These are phyloP conservation scores for Carex kokanica DNA, from an alignment of 176 grass and related monocot genomes.

Conservation along the genomic window DNA sequence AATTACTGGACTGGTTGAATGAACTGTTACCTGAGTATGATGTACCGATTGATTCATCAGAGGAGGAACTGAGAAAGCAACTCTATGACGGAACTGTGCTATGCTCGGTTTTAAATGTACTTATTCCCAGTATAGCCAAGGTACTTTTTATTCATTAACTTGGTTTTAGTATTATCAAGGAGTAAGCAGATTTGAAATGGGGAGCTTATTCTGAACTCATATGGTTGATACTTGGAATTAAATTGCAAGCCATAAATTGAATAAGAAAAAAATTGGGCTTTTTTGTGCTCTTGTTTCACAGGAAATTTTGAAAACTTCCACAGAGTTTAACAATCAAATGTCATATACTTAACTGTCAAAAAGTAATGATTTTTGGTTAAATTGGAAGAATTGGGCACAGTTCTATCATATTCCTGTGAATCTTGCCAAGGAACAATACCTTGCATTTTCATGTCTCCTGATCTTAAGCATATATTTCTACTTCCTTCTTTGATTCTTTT, in stretches of 20 bases:
- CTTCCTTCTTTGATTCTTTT: not conserved
- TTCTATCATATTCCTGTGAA: no score
- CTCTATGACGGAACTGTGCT: constrained; percentile 62
- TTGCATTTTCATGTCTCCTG: no score
- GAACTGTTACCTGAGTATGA: constrained; percentile 56
- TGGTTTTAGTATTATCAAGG: not conserved
- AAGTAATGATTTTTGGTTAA: not conserved
- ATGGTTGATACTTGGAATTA: not conserved
- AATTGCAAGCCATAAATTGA: not conserved
- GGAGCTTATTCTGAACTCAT: not conserved
- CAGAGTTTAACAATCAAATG: not conserved
- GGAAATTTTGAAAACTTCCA: not conserved
- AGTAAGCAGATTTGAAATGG: not conserved
- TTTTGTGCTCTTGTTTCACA: not conserved
- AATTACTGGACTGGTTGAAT: constrained; percentile 81
- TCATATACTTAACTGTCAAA: not conserved
- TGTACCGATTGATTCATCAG: constrained; percentile 59
- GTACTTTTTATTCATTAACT: constrained; percentile 32
- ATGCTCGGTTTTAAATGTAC: constrained; percentile 59
- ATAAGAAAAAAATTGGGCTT: not conserved
- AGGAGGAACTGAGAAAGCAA: constrained; percentile 73
- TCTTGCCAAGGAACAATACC: no score
- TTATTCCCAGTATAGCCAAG: constrained; percentile 54
- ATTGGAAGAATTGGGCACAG: not conserved
- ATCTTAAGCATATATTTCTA: not conserved